These are phyloP conservation scores for Mycosphaerelloides madeirae DNA, from an alignment of 2,329 filamentous ascomycete genomes.

Conservation along the genomic window DNA sequence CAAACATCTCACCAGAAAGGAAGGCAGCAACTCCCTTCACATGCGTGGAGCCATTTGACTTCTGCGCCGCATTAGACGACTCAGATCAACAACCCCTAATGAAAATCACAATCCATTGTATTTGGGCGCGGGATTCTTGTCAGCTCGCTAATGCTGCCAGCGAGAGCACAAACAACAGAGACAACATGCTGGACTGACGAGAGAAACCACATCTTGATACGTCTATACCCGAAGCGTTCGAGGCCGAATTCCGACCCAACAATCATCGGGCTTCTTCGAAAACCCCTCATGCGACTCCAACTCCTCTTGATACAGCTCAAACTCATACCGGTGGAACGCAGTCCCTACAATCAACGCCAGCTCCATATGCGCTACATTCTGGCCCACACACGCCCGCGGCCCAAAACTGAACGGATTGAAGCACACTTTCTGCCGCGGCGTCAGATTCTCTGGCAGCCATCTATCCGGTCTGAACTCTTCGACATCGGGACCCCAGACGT, in stretches of 20 bases:
- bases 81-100: no score
- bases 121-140: no score
- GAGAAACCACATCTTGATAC: no score
- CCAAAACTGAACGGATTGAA: conserved; percentile 37
- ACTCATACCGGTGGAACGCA: conserved; percentile 24
- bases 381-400: conserved; percentile 35
- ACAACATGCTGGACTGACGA: no score
- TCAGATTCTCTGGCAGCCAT: conserved; percentile 33
- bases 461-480: conserved; percentile 33
- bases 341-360: conserved; percentile 32
- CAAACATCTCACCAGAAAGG: no score
- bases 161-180: no score
- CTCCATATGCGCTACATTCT: conserved; percentile 37
- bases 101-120: no score
- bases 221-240: no score
- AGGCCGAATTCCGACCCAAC: conserved; percentile 20
- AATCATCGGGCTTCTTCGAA: conserved; percentile 25
- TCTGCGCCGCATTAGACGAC: no score
- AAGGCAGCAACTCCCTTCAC: no score
- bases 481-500: conserved; percentile 34
- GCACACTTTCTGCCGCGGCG: conserved; percentile 28
- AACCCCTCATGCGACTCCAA: conserved; percentile 26
- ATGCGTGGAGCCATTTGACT: no score
- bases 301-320: conserved; percentile 22
- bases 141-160: no score